Conservation (phyloP, 2,329 filamentous ascomycete genomes). For the Stagonosporopsis cucurbitacearum region DNA sequence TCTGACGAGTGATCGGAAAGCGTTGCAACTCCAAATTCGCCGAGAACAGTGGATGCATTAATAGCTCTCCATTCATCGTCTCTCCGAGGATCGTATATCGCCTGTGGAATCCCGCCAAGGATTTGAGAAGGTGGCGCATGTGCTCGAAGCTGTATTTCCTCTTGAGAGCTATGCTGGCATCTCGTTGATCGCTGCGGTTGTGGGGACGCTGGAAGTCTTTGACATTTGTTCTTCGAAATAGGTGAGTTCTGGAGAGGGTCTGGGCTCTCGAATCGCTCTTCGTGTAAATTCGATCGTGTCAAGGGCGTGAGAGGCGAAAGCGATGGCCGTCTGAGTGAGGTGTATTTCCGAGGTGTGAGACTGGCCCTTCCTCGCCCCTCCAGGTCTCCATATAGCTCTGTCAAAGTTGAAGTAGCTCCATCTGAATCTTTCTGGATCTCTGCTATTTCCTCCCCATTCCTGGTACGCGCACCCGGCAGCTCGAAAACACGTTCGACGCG, state of each 20-base stretch:
- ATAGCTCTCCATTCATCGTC: neutral
- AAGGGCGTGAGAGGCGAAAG: conserved; percentile 31
- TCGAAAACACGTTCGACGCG: conserved; percentile 32
- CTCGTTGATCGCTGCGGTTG: conserved; percentile 15
- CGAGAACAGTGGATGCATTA: conserved; percentile 21
- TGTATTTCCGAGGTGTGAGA: conserved; percentile 12
- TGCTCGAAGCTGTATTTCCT: conserved; percentile 13
- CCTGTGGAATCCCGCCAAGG: neutral
- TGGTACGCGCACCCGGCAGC: neutral
- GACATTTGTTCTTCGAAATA: conserved; percentile 10
- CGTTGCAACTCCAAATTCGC: conserved; percentile 28
- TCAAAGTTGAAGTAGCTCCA: neutral
- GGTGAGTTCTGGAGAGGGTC: conserved; percentile 37
- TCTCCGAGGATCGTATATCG: neutral
- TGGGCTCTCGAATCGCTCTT: conserved; percentile 37
- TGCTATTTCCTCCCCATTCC: neutral
- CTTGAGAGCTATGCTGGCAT: conserved; percentile 9
- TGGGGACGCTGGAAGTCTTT: conserved; percentile 1
- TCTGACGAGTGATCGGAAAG: conserved; percentile 35
- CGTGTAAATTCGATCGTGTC: neutral
- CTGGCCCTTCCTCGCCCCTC: neutral
- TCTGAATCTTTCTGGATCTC: neutral
- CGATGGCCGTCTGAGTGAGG: conserved; percentile 18
- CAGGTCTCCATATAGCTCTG: neutral
- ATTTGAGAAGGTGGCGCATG: conserved; percentile 11